A percentile compares a stretch with the other conserved stretches of the same genome.
These are phyloP conservation scores for Chamaecyparis obtusa DNA, from an alignment of 75 land plant genomes.

Conservation along the genomic window DNA sequence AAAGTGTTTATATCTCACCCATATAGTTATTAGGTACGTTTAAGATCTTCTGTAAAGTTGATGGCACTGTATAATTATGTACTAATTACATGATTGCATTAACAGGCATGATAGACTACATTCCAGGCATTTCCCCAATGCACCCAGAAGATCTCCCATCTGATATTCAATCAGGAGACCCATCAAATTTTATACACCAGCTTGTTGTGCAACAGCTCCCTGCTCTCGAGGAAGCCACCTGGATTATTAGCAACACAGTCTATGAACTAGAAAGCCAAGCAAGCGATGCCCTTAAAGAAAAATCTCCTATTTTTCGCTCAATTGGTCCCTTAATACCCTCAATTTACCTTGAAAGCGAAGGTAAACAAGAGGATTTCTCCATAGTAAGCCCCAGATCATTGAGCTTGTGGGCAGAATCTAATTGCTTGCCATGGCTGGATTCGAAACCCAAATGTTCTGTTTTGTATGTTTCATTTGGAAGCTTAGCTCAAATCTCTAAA, in stretches of 20 bases:
- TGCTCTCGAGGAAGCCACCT: background rate
- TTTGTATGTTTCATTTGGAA: conserved; percentile 29
- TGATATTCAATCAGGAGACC: background rate
- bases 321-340: background rate
- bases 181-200: background rate
- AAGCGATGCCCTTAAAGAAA: background rate
- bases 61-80: no score
- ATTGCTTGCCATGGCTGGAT: conserved; percentile 19
- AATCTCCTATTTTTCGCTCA: background rate
- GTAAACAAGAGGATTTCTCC: background rate
- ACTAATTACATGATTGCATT: background rate
- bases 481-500: conserved; percentile 16
- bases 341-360: background rate
- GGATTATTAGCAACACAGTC: conserved; percentile 6
- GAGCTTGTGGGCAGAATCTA: conserved; percentile 3
- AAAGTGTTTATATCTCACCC: no score
- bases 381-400: background rate
- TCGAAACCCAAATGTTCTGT: conserved; percentile 9
- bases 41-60: no score
- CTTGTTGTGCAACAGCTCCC: background rate
- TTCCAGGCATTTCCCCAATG: conserved; percentile 15
- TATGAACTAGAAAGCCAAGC: conserved; percentile 15
- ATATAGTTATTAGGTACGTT: no score
- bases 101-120: conserved; percentile 5
- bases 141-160: conserved; percentile 2